phyloP scores from a whole-genome alignment of 2,329 filamentous ascomycete genomes.

The Ophiostoma pallidulum region DNA sequence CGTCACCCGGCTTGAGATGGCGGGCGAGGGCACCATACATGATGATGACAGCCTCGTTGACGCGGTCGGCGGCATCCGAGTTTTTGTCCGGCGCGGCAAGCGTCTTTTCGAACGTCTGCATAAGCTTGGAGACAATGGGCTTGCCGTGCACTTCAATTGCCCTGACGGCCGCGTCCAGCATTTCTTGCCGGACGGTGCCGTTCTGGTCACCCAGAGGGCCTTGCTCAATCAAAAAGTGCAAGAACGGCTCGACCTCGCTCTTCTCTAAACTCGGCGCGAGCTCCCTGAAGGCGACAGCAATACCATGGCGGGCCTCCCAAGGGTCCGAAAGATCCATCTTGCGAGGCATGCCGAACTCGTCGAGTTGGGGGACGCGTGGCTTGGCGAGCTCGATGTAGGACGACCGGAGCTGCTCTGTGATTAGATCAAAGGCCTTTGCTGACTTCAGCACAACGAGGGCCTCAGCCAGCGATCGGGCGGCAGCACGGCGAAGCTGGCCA shows the following conservation, averaged over 20 bases:
- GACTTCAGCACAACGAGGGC: conserved; percentile 52
- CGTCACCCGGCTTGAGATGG: conserved; percentile 76
- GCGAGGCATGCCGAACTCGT: conserved; percentile 89
- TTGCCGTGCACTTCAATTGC: conserved; percentile 77
- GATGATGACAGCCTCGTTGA: conserved; percentile 96
- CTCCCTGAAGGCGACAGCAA: conserved; percentile 79
- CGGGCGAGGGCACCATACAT: conserved; percentile 90
- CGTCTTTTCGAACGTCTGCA: conserved; percentile 82
- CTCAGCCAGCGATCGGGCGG: conserved; percentile 72
- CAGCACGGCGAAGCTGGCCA: conserved; percentile 70
- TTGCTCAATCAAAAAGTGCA: conserved; percentile 75
- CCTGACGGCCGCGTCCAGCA: conserved; percentile 80
- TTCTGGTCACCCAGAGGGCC: conserved; percentile 83
- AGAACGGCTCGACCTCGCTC: conserved; percentile 62
- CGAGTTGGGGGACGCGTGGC: conserved; percentile 71
- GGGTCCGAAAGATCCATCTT: conserved; percentile 81
- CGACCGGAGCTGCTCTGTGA: conserved; percentile 56
- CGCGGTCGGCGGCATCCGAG: conserved; percentile 71
- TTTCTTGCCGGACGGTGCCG: conserved; percentile 68
- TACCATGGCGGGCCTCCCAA: conserved; percentile 85
- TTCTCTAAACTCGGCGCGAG: conserved; percentile 62
- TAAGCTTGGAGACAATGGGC: conserved; percentile 74
- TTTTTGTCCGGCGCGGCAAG: conserved; percentile 79
- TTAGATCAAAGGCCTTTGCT: conserved; percentile 36
- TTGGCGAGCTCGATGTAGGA: conserved; percentile 74